Evolutionary conservation across 805 yeast species (phyloP), one percentile per base, ranked within the genome.

Genomic region (Sugiyamaella valdiviana): DNA sequence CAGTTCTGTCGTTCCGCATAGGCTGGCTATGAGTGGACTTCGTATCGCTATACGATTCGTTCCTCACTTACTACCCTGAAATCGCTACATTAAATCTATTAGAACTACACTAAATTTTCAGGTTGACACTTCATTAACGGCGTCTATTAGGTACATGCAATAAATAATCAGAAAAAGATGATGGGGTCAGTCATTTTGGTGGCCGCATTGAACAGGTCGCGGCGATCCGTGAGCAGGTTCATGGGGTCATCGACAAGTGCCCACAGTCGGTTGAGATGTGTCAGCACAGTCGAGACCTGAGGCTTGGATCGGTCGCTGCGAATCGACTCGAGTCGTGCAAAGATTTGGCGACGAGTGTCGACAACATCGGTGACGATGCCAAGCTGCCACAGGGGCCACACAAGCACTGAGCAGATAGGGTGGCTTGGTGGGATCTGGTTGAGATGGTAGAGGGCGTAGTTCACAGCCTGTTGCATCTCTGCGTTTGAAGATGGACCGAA

Each of bases 321-420:
- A 16, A 41, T 15, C n/a, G 22, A 6, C 22, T 46, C 46, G 17
- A 50, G 40, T 14, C 46, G 19, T 22, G 39, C 40, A 6, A 23
- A 38, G 26, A 50, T 24, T 5, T 14, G 17, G 12, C 29, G 32
- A 39, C 44, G 50, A 17, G 40, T 42, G 5, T 36, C 41, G 2
- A 17, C 42, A 15, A n/a, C n/a, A 23, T 44, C 49, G 20, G 46
- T 39, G 16, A 38, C 23, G 20, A 48, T 39, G 15, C 56, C 56
- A 16, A 51, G 32, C 40, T 51, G 54, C 52, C 52, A 50, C 42
- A 53, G 17, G 19, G 56, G 52, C 54, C 54, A 53, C 2, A 48
- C 32, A 26, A 48, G 38, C 35, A 42, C 6, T 2, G 41, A 19
- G 32, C 42, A 43, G 41, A 44, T 15, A 7, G 43, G 36, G 20